A percentile compares a stretch with the other conserved stretches of the same genome.
These are phyloP conservation scores for Plasmodium vinckei DNA, from an alignment of 169 alveolate species.

Conservation along the genomic window DNA sequence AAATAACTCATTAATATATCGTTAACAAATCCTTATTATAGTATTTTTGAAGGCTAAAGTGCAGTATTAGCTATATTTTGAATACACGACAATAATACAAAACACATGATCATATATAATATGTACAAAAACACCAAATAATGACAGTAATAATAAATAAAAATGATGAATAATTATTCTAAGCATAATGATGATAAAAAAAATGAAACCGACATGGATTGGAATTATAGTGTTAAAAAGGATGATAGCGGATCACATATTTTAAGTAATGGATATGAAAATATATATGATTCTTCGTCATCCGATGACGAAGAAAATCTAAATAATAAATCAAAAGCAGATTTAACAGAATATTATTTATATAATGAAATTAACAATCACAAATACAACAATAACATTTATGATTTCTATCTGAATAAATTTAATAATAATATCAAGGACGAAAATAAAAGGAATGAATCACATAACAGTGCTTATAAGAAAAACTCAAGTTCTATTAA, in stretches of 20 bases:
- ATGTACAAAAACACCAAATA: too few relatives aligned
- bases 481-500: neutral
- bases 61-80: too few relatives aligned
- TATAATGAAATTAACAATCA: conserved; percentile 69
- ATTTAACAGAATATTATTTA: conserved; percentile 53
- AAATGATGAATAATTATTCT: too few relatives aligned
- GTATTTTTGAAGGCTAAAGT: too few relatives aligned
- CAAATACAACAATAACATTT: conserved; percentile 61
- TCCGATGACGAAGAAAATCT: conserved; percentile 46
- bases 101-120: too few relatives aligned
- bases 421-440: conserved; percentile 57
- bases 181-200: too few relatives aligned
- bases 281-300: conserved; percentile 49
- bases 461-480: conserved; percentile 8
- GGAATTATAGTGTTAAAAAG: conserved; percentile 4
- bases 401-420: conserved; percentile 55
- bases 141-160: too few relatives aligned
- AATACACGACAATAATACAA: too few relatives aligned
- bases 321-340: conserved; percentile 30
- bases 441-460: conserved; percentile 17
- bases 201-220: neutral
- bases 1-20: too few relatives aligned
- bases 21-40: too few relatives aligned
- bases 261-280: conserved; percentile 59
- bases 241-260: conserved; percentile 31